phyloP scores from a whole-genome alignment of 2,329 filamentous ascomycete species.

The Botrytis paeoniae region DNA sequence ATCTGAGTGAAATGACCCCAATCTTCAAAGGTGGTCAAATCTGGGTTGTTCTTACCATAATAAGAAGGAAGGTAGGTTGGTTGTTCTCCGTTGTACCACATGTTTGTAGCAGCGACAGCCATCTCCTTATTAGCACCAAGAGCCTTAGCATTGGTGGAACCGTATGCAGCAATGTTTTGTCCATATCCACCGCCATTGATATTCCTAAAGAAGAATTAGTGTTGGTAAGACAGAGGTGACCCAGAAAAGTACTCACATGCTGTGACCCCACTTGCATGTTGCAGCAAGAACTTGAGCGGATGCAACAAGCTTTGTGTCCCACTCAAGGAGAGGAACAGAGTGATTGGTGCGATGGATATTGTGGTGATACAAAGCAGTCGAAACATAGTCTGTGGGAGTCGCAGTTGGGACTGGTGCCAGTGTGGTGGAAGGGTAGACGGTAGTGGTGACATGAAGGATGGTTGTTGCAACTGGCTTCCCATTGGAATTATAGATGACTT shows the following conservation, averaged over 20 bases:
- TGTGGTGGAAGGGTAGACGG: conserved; percentile 19
- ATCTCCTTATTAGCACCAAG: conserved; percentile 52
- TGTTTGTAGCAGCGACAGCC: conserved; percentile 66
- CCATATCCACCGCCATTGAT: conserved; percentile 67
- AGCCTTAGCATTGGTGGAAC: conserved; percentile 42
- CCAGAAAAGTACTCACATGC: conserved; percentile 55
- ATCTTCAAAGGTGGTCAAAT: conserved; percentile 58
- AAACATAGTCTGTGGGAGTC: conserved; percentile 19
- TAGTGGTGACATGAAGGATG: conserved; percentile 13
- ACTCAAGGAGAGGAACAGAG: conserved; percentile 15
- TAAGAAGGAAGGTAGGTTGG: conserved; percentile 48
- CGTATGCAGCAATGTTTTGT: conserved; percentile 80
- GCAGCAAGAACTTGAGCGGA: conserved; percentile 20
- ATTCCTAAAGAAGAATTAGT: conserved; percentile 38
- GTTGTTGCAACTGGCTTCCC: conserved; percentile 17
- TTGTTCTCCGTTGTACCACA: conserved; percentile 88
- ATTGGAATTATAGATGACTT: conserved; percentile 15
- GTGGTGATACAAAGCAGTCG: conserved; percentile 19
- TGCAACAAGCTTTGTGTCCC: conserved; percentile 18
- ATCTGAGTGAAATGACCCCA: conserved; percentile 77
- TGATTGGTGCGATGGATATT: conserved; percentile 21
- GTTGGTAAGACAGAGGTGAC: not conserved
- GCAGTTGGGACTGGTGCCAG: conserved; percentile 17
- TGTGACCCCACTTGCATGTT: conserved; percentile 34
- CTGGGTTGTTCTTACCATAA: conserved; percentile 59